Base-by-base conservation (phyloP, 768 basidiomycete species). In the Suillus weaverae region DNA sequence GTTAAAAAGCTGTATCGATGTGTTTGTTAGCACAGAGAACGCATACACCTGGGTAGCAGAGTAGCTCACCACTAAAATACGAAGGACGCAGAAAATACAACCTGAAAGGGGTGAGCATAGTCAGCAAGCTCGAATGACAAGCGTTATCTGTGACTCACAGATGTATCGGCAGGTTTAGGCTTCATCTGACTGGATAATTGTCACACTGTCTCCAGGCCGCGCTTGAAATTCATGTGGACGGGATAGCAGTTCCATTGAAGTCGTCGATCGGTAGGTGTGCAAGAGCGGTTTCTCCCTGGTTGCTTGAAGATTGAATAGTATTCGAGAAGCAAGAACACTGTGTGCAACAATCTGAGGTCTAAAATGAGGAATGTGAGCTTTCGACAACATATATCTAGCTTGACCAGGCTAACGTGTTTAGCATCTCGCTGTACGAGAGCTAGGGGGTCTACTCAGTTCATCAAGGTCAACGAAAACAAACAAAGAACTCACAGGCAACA, bases 311-410 rank as follows among this genome's bases (percentile, higher is more conserved):
- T 62, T 62, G 50, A 62, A 56, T 9, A 62, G 32, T 22, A 38
- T 62, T 13, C 62, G 62, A 32, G 62, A 62, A 54, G 62, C 53
- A 50, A 62, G 35, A 35, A 62, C 62, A 35, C 50, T 62, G 36
- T 62, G 62, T 6, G 54, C 32, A 39, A 62, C 62, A 2, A 62
- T 41, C n/a, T 62, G 62, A 22, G 36, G 53, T 38, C 62, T 62
- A 5, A 33, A 39, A 39, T 14, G 20, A 50, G 20, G 36, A 14
- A n/a, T 22, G 41, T 60, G 39, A 60, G 39, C 30, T 14, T 20
- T 10, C 30, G 9, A 20, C 4, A 18, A 5, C 16, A 51, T 5
- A 51, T 18, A 30, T 32, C 8, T 26, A 18, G 0, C 8, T 53
- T 6, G 32, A 20, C 10, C 32, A 33, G 18, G n/a, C 53, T 33